Base-by-base conservation (phyloP, 192 early-diverging fungal species). In the Pilaira anomala region DNA sequence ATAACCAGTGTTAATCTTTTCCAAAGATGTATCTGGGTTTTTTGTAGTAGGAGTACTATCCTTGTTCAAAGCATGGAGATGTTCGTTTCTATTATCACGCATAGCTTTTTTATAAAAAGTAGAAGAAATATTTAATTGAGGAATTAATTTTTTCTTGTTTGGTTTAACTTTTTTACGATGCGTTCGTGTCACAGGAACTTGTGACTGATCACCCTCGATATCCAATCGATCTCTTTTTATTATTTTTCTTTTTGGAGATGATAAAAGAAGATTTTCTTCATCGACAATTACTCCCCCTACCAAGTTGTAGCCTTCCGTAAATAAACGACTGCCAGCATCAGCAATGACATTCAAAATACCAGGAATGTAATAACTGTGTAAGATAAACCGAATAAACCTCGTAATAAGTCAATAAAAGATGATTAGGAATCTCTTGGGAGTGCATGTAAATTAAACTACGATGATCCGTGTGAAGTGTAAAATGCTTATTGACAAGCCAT, bases 391-490 rank as follows among this genome's bases (percentile, higher is more conserved):
- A 44, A 44, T 44, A 44, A 16, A n/a, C 9, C 3, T 44, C 13
- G 11, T 44, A 44, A 44, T 11, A 44, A 7, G 42, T n/a, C 42
- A 44, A 44, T 7, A 44, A 12, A 44, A 44, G 16, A 2, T 44
- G 42, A 12, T 44, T 16, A 7, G n/a, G n/a, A 22, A 22, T 24
- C 21, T 19, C 2, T 9, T 49, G 21, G 2, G 7, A 24, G 21
- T 22, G 7, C 3, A 49, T 4, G 19, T 16, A 45, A 12, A 45
- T 45, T 12, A 45, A 45, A 45, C 5, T 7, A 7, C 50, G 25
- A 50, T 77, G 76, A 57, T 77, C 71, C 0, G 65, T 71, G 25
- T 48, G 66, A 14, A 78, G n/a, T 0, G 65, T 67, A 40, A 72
- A 77, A 2, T 18, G 45, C 7, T 63, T 44, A 45, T 67, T 61